Conservation (phyloP, 768 basidiomycete species). For the Amanita pseudoporphyria region DNA sequence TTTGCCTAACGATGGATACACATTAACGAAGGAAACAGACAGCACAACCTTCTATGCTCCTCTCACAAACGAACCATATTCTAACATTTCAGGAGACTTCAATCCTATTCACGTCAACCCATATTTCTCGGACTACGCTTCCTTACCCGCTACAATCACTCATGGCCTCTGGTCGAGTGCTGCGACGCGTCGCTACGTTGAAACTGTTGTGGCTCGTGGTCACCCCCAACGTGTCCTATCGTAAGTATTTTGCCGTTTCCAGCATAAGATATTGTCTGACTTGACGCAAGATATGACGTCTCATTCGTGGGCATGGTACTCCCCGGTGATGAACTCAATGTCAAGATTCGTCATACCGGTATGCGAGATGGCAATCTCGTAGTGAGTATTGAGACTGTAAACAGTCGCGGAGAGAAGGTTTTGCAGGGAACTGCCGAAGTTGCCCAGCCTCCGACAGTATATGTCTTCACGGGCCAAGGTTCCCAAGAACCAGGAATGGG, state of each 20-base stretch:
- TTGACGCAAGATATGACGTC: conserved; percentile 66
- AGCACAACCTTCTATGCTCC: conserved; percentile 72
- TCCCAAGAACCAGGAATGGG: conserved; percentile 99
- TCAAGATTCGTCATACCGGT: conserved; percentile 81
- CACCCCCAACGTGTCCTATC: conserved; percentile 83
- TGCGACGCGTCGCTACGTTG: conserved; percentile 85
- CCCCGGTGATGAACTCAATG: conserved; percentile 78
- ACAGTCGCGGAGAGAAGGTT: conserved; percentile 83
- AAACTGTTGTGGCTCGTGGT: conserved; percentile 90
- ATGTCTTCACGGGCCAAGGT: conserved; percentile 97
- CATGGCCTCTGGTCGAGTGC: conserved; percentile 98
- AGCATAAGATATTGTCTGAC: conserved; percentile 3
- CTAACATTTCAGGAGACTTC: conserved; percentile 92
- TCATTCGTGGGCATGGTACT: conserved; percentile 97
- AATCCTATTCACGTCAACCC: conserved; percentile 99
- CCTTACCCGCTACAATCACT: conserved; percentile 92
- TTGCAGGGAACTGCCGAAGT: conserved; percentile 90
- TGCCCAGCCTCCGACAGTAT: conserved; percentile 84
- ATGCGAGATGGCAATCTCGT: conserved; percentile 94
- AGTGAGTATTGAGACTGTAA: conserved; percentile 79
- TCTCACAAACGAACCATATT: conserved; percentile 91
- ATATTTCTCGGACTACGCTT: conserved; percentile 92
- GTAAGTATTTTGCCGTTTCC: conserved; percentile 37
- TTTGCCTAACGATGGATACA: conserved; percentile 81
- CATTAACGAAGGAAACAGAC: conserved; percentile 53